Base-by-base conservation (phyloP, 1,284 basidiomycete species). In the Xerocomus nothofagi region DNA sequence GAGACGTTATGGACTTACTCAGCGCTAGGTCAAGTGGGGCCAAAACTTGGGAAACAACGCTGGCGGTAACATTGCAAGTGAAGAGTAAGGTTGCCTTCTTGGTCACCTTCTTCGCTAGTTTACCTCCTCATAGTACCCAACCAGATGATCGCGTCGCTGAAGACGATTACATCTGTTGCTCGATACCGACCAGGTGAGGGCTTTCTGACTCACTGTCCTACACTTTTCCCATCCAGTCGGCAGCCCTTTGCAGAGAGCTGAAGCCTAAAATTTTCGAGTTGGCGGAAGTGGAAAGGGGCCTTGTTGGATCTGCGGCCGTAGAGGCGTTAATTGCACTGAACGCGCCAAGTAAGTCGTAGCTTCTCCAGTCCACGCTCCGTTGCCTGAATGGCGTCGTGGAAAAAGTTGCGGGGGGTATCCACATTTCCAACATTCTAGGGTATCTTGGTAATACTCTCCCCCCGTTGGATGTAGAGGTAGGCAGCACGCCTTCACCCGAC, bases 401-500 rank as follows among this genome's bases (percentile, higher is more conserved):
- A 20, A 33, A 18, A 45, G 50, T 45, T 12, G 3, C 23, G 0
- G 18, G 3, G 0, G n/a, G 27, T 34, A 8, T 45, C 14, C 48
- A 6, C 17, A 23, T 58, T 8, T 23, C 24, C 7, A 55, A 44
- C 23, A 34, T 50, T 8, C 18, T 55, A 24, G 32, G 39, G 3
- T 51, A 55, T 14, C 47, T 57, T 29, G 6, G 10, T 18, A 15
- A 14, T 23, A 40, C 17, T 4, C 51, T 57, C 8, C 52, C 56
- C 38, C 45, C 15, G n/a, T 30, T 54, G 6, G 47, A 57, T 17
- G 56, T 26, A 15, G 55, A 57, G 6, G 32, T n/a, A 23, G 45
- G 26, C 18, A 14, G 10, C 6, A 18, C n/a, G 2, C 0, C 40
- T 32, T 24, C 29, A 6, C 10, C 6, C 12, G 6, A 30, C 12